Evolutionary conservation across 176 grass and related monocot genomes (phyloP), one percentile per base, ranked within the genome.

Genomic region (Olyra latifolia): DNA sequence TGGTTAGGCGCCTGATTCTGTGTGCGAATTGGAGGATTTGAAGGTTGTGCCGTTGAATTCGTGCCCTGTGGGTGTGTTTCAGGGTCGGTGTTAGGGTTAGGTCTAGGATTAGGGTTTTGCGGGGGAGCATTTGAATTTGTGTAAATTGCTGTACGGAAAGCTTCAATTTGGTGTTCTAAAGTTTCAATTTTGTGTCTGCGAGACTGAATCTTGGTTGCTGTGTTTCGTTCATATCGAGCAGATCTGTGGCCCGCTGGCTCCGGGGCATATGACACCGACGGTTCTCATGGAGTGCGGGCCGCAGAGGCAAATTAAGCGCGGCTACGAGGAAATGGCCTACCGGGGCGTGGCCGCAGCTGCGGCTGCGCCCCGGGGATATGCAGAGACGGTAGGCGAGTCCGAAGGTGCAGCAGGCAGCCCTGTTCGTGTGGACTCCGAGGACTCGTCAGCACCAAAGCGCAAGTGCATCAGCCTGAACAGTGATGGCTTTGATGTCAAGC

Each of bases 401-500:
- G 86, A 91, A 42, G 86, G 77, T 20, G 81, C 81, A 24, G 75
- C 80, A 13, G 86, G 64, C 19, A 95, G 92, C 73, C 77, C 88
- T 20, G 76, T 76, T 3, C 84, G 78, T 82, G 91, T 86, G 29
- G 87, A 94, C 54, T 96, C 93, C 0, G 93, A 91, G 28, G 93
- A 96, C 28, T 99, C 88, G 0, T 80, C 86, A 1, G 88, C 87
- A 0, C 93, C 88, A 0, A 99, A 96, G 70, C 87, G 93, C 82
- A 95, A 93, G 88, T 91, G 88, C 81, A 96, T 99, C 66, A 93
- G 88, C 60, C 58, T 96, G 24, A 99, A 93, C 57, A 55, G 71
- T 2, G 88, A 91, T 6, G 87, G 57, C n/a, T 82, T 83, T 24
- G 86, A 82, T 22, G 86, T 93, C 8, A 94, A 92, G 62, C 76